Evolutionary conservation across 768 basidiomycete genomes (phyloP).

Genomic region (Boletus fagicola): DNA sequence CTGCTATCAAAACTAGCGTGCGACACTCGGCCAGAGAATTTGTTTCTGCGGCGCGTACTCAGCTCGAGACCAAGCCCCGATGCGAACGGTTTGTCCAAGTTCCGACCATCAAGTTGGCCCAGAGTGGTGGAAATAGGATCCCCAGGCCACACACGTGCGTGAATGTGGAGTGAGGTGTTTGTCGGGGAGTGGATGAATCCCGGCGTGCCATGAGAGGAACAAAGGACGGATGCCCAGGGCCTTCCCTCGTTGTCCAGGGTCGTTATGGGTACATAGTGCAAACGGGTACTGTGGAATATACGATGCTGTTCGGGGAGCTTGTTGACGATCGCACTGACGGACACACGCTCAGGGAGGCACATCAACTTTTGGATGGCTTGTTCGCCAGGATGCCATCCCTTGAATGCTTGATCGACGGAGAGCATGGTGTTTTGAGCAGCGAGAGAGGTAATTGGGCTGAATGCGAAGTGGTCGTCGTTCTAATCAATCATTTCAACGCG

Average conservation of each 20-base stretch:
- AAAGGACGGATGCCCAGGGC: constrained; percentile 35
- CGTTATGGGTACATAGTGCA: constrained; percentile 33
- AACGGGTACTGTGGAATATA: constrained; percentile 30
- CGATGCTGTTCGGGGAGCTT: constrained; percentile 33
- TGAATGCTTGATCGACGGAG: constrained; percentile 21
- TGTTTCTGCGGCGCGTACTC: constrained; percentile 56
- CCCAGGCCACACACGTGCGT: constrained; percentile 38
- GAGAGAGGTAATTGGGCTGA: neutral
- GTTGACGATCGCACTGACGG: constrained; percentile 23
- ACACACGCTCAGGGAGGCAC: constrained; percentile 23
- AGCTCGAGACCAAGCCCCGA: constrained; percentile 63
- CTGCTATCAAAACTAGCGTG: constrained; percentile 31
- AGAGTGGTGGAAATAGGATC: constrained; percentile 51
- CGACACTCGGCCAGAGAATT: constrained; percentile 52
- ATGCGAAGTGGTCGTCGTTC: neutral
- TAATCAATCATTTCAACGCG: neutral
- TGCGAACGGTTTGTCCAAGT: constrained; percentile 36
- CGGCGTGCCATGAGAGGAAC: constrained; percentile 25
- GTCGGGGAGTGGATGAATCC: constrained; percentile 31
- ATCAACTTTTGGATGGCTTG: constrained; percentile 27
- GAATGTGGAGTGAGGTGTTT: constrained; percentile 20
- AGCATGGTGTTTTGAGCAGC: neutral
- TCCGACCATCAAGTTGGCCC: constrained; percentile 5
- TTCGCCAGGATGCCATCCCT: constrained; percentile 45
- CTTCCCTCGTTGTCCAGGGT: constrained; percentile 32